A percentile compares a stretch with the other conserved stretches of the same genome.
These are phyloP conservation scores for Galeopsis tetrahit DNA, from an alignment of 257 asterid species.

Conservation along the genomic window DNA sequence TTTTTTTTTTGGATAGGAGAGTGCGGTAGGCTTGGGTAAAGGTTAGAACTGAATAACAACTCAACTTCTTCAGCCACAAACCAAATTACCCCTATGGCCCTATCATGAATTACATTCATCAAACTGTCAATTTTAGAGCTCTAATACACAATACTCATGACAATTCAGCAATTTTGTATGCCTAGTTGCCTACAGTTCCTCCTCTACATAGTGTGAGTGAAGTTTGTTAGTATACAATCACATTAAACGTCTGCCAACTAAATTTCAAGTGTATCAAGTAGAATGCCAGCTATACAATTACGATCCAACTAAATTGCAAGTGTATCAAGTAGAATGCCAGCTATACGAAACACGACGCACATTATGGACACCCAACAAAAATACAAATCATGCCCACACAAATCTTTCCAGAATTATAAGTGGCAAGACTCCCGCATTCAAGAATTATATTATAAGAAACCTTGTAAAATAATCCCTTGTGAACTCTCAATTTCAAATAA, in stretches of 20 bases:
- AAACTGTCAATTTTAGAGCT: background rate
- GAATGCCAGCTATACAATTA: background rate
- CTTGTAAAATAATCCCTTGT: conserved; percentile 10
- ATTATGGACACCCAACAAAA: background rate
- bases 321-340: conserved; percentile 4
- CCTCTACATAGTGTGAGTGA: background rate
- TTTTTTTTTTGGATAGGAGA: background rate
- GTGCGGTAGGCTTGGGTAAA: background rate
- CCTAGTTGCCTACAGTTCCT: background rate
- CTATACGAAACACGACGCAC: background rate
- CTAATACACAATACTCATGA: background rate
- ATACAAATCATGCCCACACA: conserved; percentile 6
- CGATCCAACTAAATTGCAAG: no score
- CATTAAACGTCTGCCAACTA: background rate
- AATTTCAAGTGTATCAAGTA: background rate
- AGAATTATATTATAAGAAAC: conserved; percentile 10
- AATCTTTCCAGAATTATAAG: background rate
- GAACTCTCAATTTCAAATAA: background rate
- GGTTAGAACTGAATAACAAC: conserved; percentile 2
- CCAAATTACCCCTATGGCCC: background rate
- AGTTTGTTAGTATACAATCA: background rate
- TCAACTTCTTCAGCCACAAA: background rate
- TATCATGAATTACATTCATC: background rate
- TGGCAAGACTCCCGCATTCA: conserved; percentile 6
- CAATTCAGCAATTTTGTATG: background rate